Percentiles rank a stretch among this genome's conserved stretches.
These are phyloP conservation scores for Escallonia rubra DNA, from an alignment of 129 eudicot species.

Conservation along the genomic window DNA sequence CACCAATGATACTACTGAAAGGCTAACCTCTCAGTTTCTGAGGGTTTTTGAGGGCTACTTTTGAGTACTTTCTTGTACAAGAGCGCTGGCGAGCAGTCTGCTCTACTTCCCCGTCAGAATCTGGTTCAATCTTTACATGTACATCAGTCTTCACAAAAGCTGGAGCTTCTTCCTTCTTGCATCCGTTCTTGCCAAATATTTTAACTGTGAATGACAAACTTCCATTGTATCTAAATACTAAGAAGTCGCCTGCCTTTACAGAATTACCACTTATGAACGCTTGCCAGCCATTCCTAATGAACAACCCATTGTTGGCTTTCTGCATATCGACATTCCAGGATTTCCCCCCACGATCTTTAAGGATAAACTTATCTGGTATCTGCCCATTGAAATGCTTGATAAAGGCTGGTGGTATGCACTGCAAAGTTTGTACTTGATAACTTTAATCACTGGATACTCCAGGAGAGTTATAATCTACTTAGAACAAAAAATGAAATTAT, in stretches of 20 bases:
- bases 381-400: constrained; percentile 23
- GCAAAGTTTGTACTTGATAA: neutral
- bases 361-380: constrained; percentile 18
- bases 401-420: constrained; percentile 39
- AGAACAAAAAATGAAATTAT: no score
- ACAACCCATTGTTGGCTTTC: constrained; percentile 11
- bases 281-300: constrained; percentile 33
- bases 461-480: neutral
- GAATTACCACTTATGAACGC: constrained; percentile 20
- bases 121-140: constrained; percentile 10
- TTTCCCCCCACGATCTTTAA: constrained; percentile 21
- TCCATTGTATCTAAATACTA: constrained; percentile 25
- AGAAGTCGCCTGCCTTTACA: constrained; percentile 25
- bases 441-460: neutral
- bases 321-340: constrained; percentile 29
- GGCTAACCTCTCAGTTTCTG: neutral
- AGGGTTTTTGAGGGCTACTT: neutral
- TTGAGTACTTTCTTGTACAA: neutral
- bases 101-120: neutral
- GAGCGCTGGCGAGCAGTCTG: neutral
- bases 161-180: constrained; percentile 14
- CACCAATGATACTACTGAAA: neutral
- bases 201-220: constrained; percentile 18
- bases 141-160: neutral
- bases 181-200: constrained; percentile 26